Evolutionary conservation across 2,329 filamentous ascomycete species (phyloP).

Genomic region (Aspergillus novoparasiticus): DNA sequence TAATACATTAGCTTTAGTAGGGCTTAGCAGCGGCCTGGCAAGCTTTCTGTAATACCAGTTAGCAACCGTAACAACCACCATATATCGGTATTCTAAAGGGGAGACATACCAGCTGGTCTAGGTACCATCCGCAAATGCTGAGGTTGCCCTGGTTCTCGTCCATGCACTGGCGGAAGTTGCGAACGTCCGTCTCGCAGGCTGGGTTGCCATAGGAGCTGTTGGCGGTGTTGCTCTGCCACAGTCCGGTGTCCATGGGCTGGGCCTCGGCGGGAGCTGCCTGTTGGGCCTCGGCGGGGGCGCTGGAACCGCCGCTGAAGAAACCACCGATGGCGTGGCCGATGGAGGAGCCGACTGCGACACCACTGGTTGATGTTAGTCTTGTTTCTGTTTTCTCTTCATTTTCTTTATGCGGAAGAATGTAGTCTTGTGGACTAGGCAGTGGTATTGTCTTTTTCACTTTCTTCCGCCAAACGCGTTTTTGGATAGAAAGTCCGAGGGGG

Average conservation of each 20-base stretch:
- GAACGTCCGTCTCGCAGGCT: conserved; percentile 78
- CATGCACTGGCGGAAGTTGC: conserved; percentile 92
- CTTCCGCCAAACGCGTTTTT: neutral
- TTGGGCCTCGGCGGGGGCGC: conserved; percentile 57
- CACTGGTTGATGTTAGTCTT: conserved; percentile 55
- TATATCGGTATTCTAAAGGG: neutral
- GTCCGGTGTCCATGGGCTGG: conserved; percentile 52
- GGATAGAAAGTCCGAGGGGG: neutral
- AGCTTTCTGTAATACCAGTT: conserved; percentile 62
- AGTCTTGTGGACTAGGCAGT: neutral
- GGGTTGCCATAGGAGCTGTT: conserved; percentile 50
- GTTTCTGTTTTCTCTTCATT: neutral
- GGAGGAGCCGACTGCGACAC: conserved; percentile 93
- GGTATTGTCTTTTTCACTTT: neutral
- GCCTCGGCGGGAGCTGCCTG: conserved; percentile 54
- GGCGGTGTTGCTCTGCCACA: conserved; percentile 53
- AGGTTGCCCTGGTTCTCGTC: conserved; percentile 92
- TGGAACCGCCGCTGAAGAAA: conserved; percentile 72
- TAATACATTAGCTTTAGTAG: conserved; percentile 56
- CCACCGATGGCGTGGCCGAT: conserved; percentile 94
- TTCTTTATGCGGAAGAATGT: neutral
- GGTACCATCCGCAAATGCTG: conserved; percentile 96
- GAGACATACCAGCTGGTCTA: conserved; percentile 76
- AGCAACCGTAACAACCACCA: conserved; percentile 22
- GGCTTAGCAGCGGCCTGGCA: conserved; percentile 76